Evolutionary conservation across 108 stramenopile genomes (phyloP).

Genomic region (Aureococcus anophagefferens): DNA sequence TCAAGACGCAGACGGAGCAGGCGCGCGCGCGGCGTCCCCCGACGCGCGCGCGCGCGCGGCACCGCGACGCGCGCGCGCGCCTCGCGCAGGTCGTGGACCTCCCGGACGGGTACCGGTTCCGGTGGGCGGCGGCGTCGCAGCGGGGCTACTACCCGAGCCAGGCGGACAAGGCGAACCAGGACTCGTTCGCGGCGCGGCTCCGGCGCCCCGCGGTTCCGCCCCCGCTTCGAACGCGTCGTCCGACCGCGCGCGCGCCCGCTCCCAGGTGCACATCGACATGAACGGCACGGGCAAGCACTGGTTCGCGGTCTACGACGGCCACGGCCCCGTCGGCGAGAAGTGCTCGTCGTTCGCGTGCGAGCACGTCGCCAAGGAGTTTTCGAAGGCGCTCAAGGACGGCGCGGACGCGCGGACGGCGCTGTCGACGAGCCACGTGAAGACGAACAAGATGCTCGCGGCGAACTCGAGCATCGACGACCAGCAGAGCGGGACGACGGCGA

Average conservation of each 20-base stretch:
- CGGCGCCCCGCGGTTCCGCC: no score
- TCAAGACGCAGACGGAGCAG: conserved; percentile 2
- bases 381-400: conserved; percentile 20
- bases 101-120: conserved; percentile 44
- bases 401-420: conserved; percentile 6
- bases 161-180: conserved; percentile 77
- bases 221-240: no score
- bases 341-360: conserved; percentile 64
- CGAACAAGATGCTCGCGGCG: conserved; percentile 57
- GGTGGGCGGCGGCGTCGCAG: conserved; percentile 69
- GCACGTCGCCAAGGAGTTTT: conserved; percentile 52
- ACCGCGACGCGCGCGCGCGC: no score
- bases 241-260: no score
- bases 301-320: conserved; percentile 80
- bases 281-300: conserved; percentile 41
- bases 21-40: no score
- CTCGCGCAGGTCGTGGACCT: not conserved
- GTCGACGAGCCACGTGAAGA: conserved; percentile 50
- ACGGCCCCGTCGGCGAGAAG: conserved; percentile 68
- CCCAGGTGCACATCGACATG: not conserved
- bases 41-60: no score
- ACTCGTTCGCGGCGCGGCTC: no score
- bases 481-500: conserved; percentile 81
- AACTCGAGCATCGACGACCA: conserved; percentile 69
- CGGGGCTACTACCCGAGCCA: conserved; percentile 74